Conservation (phyloP, 1,139 yeast species). For the Candida albicans region DNA sequence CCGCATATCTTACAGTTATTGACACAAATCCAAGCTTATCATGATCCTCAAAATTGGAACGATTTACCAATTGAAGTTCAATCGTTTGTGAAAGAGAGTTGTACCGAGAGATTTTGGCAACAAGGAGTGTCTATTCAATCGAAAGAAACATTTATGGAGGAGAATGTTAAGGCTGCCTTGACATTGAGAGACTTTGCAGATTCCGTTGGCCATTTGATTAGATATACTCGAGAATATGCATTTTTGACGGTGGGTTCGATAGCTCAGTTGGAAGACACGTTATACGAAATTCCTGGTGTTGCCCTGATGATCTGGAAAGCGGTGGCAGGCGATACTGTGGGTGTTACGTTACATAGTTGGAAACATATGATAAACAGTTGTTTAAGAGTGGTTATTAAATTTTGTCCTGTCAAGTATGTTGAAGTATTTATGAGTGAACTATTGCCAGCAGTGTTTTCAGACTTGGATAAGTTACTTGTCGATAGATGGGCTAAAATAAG, state of each 20-base stretch:
- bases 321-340: slow-evolving; percentile 79
- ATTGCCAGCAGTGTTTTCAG: slow-evolving; percentile 71
- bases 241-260: slow-evolving; percentile 87
- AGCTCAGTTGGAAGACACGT: slow-evolving; percentile 84
- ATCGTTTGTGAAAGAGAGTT: slow-evolving; percentile 82
- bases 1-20: slow-evolving; percentile 88
- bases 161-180: slow-evolving; percentile 89
- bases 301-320: slow-evolving; percentile 81
- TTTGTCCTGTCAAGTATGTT: slow-evolving; percentile 76
- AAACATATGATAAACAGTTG: slow-evolving; percentile 92
- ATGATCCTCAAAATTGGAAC: slow-evolving; percentile 88
- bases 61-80: slow-evolving; percentile 87
- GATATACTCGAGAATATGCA: slow-evolving; percentile 96
- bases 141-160: slow-evolving; percentile 91
- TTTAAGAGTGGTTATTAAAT: slow-evolving; percentile 79
- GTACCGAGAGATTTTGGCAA: slow-evolving; percentile 96
- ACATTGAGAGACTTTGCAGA: slow-evolving; percentile 96
- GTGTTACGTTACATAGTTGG: slow-evolving; percentile 95
- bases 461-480: slow-evolving; percentile 69
- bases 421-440: slow-evolving; percentile 72
- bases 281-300: slow-evolving; percentile 82
- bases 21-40: slow-evolving; percentile 91
- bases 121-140: slow-evolving; percentile 95
- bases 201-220: slow-evolving; percentile 92
- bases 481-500: slow-evolving; percentile 75